A percentile compares a stretch with the other conserved stretches of the same genome.
These are phyloP conservation scores for Pseudoturritis turrita DNA, from an alignment of 345 rosid genomes.

Conservation along the genomic window DNA sequence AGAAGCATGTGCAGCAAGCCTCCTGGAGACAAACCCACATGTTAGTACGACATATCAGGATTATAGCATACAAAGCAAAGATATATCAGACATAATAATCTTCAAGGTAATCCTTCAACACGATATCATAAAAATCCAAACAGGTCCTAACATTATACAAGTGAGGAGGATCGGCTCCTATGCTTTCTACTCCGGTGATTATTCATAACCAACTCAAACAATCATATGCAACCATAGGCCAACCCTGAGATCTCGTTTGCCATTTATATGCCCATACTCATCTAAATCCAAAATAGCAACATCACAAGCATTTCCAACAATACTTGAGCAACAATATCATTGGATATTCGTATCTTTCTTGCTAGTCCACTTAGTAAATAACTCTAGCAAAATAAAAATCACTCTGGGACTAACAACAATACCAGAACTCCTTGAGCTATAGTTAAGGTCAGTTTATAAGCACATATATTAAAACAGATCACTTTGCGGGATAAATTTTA, in stretches of 20 bases:
- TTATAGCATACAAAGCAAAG: neutral
- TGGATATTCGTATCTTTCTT: neutral
- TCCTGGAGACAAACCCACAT: conserved; percentile 40
- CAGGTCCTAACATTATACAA: neutral
- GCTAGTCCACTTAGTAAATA: neutral
- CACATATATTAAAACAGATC: too few species aligned
- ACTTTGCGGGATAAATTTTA: too few species aligned
- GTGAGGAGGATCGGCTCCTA: neutral
- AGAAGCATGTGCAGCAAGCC: conserved; percentile 58
- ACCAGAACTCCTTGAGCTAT: too few species aligned
- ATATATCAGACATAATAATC: neutral
- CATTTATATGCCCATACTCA: neutral
- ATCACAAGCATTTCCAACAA: neutral
- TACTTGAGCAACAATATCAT: too few species aligned
- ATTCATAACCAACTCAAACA: conserved; percentile 4
- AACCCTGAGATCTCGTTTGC: neutral
- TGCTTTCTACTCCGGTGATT: neutral
- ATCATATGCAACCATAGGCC: neutral
- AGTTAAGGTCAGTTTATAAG: too few species aligned
- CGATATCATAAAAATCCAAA: neutral
- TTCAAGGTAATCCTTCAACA: neutral
- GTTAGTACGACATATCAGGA: neutral
- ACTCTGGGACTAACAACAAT: too few species aligned
- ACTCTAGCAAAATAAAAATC: too few species aligned
- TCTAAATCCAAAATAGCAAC: neutral